Conservation (phyloP, 495 filamentous ascomycete genomes). For the Pyrenopolyporus hunteri region DNA sequence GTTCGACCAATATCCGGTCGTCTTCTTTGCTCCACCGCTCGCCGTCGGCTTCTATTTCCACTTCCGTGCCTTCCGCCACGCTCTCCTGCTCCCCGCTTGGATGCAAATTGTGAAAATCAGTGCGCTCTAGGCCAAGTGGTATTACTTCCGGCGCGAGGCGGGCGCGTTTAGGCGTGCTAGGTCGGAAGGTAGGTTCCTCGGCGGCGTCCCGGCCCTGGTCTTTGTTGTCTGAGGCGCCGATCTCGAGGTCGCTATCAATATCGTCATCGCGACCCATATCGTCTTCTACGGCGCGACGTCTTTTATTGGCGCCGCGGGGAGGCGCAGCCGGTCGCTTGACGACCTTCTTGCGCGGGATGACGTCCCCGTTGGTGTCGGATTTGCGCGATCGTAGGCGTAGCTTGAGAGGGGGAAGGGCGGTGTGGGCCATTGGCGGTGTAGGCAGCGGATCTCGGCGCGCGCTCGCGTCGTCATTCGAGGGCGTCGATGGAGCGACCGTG, state of each 20-base stretch:
- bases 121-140: slow-evolving; percentile 68
- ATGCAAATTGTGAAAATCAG: slow-evolving; percentile 68
- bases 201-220: slow-evolving; percentile 27
- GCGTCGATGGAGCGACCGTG: slow-evolving; percentile 45
- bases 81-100: slow-evolving; percentile 41
- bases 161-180: slow-evolving; percentile 71
- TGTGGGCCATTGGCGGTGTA: slow-evolving; percentile 59
- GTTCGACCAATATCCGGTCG: slow-evolving; percentile 72
- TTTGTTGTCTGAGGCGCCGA: slow-evolving; percentile 17
- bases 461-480: slow-evolving; percentile 57
- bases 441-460: slow-evolving; percentile 51
- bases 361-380: slow-evolving; percentile 42
- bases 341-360: slow-evolving; percentile 52
- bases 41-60: slow-evolving; percentile 53
- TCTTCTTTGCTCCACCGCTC: slow-evolving; percentile 68
- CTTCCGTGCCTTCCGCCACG: slow-evolving; percentile 46
- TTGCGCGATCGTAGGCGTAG: slow-evolving; percentile 54
- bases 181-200: slow-evolving; percentile 43
- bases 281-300: slow-evolving; percentile 62
- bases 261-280: slow-evolving; percentile 56
- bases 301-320: slow-evolving; percentile 66
- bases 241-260: slow-evolving; percentile 47
- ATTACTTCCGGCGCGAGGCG: slow-evolving; percentile 69
- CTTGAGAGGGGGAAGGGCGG: slow-evolving; percentile 52
- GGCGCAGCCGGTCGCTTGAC: slow-evolving; percentile 56